Percentiles rank a stretch among this genome's conserved stretches.
These are phyloP conservation scores for Anthostomella pinea DNA, from an alignment of 2,329 filamentous ascomycete species.

Conservation along the genomic window DNA sequence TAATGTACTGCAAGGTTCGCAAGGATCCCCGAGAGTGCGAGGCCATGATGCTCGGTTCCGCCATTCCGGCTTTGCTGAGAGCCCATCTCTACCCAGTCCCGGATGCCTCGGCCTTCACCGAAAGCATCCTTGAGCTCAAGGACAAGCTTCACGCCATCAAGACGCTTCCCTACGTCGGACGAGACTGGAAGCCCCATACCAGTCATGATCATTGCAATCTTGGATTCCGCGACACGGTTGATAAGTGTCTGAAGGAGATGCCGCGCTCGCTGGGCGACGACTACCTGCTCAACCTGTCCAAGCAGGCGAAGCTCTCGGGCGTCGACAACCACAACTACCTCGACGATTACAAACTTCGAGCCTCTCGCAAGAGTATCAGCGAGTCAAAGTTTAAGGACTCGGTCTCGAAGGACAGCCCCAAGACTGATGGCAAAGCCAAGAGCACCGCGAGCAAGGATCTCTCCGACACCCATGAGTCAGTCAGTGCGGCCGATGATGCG, in stretches of 20 bases:
- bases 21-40: slow-evolving; percentile 19
- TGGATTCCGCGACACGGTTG: slow-evolving; percentile 13
- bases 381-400: too few relatives aligned
- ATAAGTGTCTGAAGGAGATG: slow-evolving; percentile 15
- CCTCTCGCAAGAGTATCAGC: neutral
- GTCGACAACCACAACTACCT: slow-evolving; percentile 24
- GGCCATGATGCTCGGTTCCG: slow-evolving; percentile 26
- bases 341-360: slow-evolving; percentile 17
- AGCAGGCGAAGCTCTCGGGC: slow-evolving; percentile 18
- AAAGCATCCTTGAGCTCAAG: slow-evolving; percentile 19
- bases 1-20: slow-evolving; percentile 20
- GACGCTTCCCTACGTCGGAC: slow-evolving; percentile 18
- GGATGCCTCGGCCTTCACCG: slow-evolving; percentile 10
- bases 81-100: slow-evolving; percentile 22
- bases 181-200: slow-evolving; percentile 20
- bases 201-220: slow-evolving; percentile 22
- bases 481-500: too few relatives aligned
- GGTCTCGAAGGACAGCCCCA: too few relatives aligned
- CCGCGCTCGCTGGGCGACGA: slow-evolving; percentile 7
- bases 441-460: too few relatives aligned
- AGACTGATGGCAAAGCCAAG: too few relatives aligned
- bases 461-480: too few relatives aligned
- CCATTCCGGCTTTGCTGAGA: slow-evolving; percentile 12
- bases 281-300: slow-evolving; percentile 7
- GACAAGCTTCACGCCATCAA: slow-evolving; percentile 15